Evolutionary conservation across 2,329 filamentous ascomycete genomes (phyloP).

Genomic region (Lecanoromycetidae sp.): DNA sequence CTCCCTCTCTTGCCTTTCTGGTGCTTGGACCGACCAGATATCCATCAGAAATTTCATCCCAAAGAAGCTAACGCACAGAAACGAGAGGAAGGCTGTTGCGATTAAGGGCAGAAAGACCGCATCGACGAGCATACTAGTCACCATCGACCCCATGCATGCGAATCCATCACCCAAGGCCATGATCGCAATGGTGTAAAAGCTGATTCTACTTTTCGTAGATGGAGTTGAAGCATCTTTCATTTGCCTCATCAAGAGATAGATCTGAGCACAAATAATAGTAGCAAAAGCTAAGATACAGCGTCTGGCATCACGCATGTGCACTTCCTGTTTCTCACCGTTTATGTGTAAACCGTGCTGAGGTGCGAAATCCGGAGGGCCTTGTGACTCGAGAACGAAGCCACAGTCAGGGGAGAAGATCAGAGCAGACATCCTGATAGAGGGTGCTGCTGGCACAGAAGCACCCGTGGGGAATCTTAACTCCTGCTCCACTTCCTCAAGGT

Average conservation of each 20-base stretch:
- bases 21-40: constrained; percentile 52
- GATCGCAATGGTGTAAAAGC: constrained; percentile 51
- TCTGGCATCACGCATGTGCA: constrained; percentile 40
- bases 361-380: constrained; percentile 43
- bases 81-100: constrained; percentile 45
- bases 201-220: constrained; percentile 51
- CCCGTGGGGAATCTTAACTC: constrained; percentile 50
- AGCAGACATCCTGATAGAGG: constrained; percentile 46
- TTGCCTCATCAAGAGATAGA: constrained; percentile 46
- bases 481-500: constrained; percentile 43
- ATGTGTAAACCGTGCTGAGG: constrained; percentile 42
- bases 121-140: constrained; percentile 44
- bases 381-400: constrained; percentile 52
- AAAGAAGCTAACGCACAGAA: constrained; percentile 49
- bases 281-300: constrained; percentile 43
- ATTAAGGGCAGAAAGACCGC: constrained; percentile 45
- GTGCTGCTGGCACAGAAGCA: constrained; percentile 39
- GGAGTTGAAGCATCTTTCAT: constrained; percentile 54
- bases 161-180: constrained; percentile 51
- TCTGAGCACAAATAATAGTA: constrained; percentile 38
- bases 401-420: constrained; percentile 54
- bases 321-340: constrained; percentile 45
- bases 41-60: constrained; percentile 55
- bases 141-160: constrained; percentile 40
- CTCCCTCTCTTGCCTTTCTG: constrained; percentile 33